A percentile compares a stretch with the other conserved stretches of the same genome.
These are phyloP conservation scores for Candida sp. DNA, from an alignment of 1,139 yeast species.

Conservation along the genomic window DNA sequence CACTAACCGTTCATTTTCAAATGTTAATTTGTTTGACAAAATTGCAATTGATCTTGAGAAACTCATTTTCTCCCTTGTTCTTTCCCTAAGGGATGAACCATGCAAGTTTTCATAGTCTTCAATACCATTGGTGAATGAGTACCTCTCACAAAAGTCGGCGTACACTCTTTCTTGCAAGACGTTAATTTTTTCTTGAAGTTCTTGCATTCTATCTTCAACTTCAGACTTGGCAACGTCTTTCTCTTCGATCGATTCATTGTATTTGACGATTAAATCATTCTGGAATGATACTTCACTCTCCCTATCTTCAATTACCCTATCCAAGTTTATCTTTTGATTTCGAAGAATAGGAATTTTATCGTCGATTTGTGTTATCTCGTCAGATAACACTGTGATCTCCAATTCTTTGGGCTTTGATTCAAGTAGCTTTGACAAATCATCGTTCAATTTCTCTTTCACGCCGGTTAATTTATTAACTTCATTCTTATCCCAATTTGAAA, in stretches of 20 bases:
- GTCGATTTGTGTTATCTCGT: constrained; percentile 55
- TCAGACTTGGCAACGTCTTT: constrained; percentile 22
- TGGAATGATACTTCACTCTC: constrained; percentile 56
- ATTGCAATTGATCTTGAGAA: constrained; percentile 60
- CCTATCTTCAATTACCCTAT: constrained; percentile 52
- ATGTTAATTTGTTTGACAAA: constrained; percentile 56
- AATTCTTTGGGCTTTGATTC: constrained; percentile 51
- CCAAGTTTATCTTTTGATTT: constrained; percentile 45
- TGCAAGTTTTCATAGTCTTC: constrained; percentile 67
- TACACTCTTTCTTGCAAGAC: constrained; percentile 45
- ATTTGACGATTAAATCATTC: constrained; percentile 15
- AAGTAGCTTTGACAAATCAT: constrained; percentile 50
- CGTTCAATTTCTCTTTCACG: constrained; percentile 57
- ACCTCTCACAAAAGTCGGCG: constrained; percentile 48
- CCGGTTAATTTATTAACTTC: constrained; percentile 58
- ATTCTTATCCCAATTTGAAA: constrained; percentile 68
- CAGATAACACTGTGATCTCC: constrained; percentile 53
- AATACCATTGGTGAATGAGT: constrained; percentile 52
- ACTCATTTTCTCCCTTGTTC: constrained; percentile 63
- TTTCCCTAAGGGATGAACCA: constrained; percentile 57
- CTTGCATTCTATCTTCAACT: constrained; percentile 24
- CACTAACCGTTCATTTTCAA: constrained; percentile 56
- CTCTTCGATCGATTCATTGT: constrained; percentile 15
- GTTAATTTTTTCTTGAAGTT: constrained; percentile 25
- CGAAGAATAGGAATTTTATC: constrained; percentile 50